Conservation (phyloP, 371 early-diverging fungal genomes). For the Mucor plumbeus region DNA sequence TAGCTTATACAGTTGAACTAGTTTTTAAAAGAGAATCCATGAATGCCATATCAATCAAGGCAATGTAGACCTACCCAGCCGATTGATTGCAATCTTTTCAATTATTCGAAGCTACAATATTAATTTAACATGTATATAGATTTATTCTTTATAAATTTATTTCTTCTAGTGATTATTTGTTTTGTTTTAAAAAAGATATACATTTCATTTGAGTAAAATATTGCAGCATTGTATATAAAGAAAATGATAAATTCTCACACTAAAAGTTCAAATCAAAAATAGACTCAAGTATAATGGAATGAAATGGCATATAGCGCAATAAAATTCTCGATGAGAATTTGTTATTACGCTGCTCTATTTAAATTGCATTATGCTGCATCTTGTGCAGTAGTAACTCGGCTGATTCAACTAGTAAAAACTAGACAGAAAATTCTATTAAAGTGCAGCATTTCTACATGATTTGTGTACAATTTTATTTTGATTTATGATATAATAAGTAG, state of each 20-base stretch:
- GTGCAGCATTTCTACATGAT: no score
- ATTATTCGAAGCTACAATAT: not conserved
- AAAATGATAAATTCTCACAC: not conserved
- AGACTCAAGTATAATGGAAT: not conserved
- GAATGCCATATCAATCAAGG: no score
- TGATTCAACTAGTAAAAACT: not conserved
- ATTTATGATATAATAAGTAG: not conserved
- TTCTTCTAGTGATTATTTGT: not conserved
- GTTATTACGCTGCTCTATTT: not conserved
- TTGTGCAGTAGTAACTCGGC: not conserved
- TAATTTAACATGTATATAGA: not conserved
- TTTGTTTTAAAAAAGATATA: not conserved
- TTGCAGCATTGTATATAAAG: not conserved
- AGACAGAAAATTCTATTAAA: no score
- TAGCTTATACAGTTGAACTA: no score
- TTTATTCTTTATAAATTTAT: not conserved
- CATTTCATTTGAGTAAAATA: not conserved
- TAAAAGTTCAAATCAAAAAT: not conserved
- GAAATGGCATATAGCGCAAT: not conserved
- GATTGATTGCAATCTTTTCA: not conserved
- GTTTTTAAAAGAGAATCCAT: not conserved
- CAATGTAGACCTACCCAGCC: not conserved
- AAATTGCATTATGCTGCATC: not conserved
- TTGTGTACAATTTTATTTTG: not conserved
- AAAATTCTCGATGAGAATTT: not conserved